Evolutionary conservation across 148 eudicot genomes (phyloP).

Genomic region (Chenopodium quinoa): DNA sequence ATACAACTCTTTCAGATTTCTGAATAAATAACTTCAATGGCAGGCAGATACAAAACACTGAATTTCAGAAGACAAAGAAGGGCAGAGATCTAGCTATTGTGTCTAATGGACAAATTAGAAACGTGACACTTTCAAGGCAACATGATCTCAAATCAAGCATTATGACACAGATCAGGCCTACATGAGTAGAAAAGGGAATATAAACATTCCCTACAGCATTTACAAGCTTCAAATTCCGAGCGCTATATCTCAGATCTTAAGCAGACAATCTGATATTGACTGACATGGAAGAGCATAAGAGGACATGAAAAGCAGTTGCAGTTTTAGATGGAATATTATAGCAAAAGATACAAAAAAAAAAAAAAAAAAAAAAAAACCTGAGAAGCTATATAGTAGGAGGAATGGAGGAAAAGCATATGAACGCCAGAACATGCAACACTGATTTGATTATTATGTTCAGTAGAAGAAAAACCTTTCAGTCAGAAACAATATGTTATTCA

Average conservation of each 20-base stretch:
- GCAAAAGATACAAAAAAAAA: neutral
- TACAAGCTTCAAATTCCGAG: constrained; percentile 4
- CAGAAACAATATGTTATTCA: constrained; percentile 22
- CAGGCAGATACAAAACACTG: constrained; percentile 10
- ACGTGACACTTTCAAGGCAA: constrained; percentile 15
- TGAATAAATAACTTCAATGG: neutral
- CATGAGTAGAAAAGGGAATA: constrained; percentile 14
- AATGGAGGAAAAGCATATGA: constrained; percentile 20
- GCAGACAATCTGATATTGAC: constrained; percentile 17
- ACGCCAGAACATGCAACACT: constrained; percentile 21
- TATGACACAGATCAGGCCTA: constrained; percentile 13
- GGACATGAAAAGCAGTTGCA: constrained; percentile 23
- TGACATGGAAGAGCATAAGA: constrained; percentile 24
- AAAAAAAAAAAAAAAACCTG: neutral
- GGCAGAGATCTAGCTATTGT: neutral
- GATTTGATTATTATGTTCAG: constrained; percentile 19
- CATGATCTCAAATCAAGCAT: constrained; percentile 16
- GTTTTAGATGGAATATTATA: constrained; percentile 14
- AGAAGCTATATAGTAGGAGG: constrained; percentile 26
- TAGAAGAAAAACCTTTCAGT: constrained; percentile 21
- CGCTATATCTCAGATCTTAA: constrained; percentile 1
- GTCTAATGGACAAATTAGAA: constrained; percentile 5
- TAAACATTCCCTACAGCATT: constrained; percentile 1
- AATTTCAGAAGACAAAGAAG: constrained; percentile 17
- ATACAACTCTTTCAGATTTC: neutral